phyloP scores from a whole-genome alignment of 371 early-diverging fungal genomes.

The Globomyces sp. region DNA sequence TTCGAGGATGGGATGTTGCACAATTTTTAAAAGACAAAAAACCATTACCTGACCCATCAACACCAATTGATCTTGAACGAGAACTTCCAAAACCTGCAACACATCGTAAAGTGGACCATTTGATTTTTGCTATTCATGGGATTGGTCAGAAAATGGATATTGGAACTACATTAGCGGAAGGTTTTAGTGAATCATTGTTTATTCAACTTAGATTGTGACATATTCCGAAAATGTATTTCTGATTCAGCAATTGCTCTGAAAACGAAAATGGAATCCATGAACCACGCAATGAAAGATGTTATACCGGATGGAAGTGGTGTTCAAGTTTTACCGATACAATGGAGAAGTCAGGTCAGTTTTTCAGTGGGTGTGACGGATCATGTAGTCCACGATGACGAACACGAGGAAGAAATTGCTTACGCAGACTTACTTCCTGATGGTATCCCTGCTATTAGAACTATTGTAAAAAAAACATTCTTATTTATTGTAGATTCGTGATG shows the following conservation, averaged over 20 bases:
- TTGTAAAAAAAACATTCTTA: no score
- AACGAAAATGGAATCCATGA: neutral
- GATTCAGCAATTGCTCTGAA: neutral
- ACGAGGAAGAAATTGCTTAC: conserved; percentile 41
- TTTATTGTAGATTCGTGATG: conserved; percentile 67
- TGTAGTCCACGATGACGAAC: conserved; percentile 49
- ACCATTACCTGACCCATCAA: conserved; percentile 42
- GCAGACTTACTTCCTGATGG: conserved; percentile 77
- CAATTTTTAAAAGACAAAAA: conserved; percentile 44
- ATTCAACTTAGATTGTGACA: no score
- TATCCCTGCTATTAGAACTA: conserved; percentile 71
- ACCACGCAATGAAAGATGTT: conserved; percentile 16
- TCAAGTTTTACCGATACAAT: conserved; percentile 78
- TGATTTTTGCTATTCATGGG: conserved; percentile 78
- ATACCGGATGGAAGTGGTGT: conserved; percentile 58
- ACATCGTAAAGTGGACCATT: conserved; percentile 63
- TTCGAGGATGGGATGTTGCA: conserved; percentile 78
- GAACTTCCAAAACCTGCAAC: no score
- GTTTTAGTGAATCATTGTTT: no score
- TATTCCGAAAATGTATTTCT: no score
- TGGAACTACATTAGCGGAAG: no score
- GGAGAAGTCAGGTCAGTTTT: conserved; percentile 75
- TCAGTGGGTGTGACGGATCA: conserved; percentile 52
- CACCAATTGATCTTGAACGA: neutral
- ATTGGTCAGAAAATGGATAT: conserved; percentile 76